These are phyloP conservation scores for Eucalyptus sp. DNA, from an alignment of 345 rosid species.

Conservation along the genomic window DNA sequence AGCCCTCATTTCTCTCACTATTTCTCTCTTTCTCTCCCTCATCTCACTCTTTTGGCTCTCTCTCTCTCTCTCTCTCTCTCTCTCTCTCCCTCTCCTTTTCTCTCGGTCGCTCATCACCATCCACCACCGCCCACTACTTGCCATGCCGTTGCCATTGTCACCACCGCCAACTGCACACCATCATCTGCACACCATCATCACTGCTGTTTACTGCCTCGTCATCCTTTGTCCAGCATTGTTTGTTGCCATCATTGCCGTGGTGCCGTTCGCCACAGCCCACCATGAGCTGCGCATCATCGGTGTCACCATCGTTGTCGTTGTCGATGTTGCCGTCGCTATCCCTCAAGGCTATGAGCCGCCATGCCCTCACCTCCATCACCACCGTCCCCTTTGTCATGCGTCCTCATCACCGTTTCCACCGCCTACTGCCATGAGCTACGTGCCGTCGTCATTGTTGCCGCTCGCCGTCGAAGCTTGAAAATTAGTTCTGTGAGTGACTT, in stretches of 20 bases:
- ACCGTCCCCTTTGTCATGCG: fast-evolving
- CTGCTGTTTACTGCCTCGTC: fast-evolving
- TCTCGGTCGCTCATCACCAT: too few species aligned
- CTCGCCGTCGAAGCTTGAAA: fast-evolving
- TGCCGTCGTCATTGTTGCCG: fast-evolving
- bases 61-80: too few species aligned
- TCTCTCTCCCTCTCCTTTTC: too few species aligned
- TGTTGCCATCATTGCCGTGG: fast-evolving
- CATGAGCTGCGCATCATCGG: fast-evolving
- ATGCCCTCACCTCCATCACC: fast-evolving
- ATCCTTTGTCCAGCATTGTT: fast-evolving
- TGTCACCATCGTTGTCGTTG: fast-evolving
- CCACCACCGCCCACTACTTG: fast-evolving
- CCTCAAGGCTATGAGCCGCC: fast-evolving
- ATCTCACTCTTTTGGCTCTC: too few species aligned
- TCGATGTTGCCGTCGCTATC: fast-evolving
- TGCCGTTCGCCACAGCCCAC: fast-evolving
- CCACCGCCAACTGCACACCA: fast-evolving
- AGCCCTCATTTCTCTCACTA: too few species aligned
- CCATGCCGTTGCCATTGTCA: too few species aligned
- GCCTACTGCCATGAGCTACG: fast-evolving
- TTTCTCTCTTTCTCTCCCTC: too few species aligned
- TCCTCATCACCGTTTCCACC: too few species aligned
- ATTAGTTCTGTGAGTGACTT: fast-evolving
- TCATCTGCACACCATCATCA: too few species aligned